Base-by-base conservation (phyloP, 2,329 filamentous ascomycete genomes). In the Paraconiothyrium brasiliense region DNA sequence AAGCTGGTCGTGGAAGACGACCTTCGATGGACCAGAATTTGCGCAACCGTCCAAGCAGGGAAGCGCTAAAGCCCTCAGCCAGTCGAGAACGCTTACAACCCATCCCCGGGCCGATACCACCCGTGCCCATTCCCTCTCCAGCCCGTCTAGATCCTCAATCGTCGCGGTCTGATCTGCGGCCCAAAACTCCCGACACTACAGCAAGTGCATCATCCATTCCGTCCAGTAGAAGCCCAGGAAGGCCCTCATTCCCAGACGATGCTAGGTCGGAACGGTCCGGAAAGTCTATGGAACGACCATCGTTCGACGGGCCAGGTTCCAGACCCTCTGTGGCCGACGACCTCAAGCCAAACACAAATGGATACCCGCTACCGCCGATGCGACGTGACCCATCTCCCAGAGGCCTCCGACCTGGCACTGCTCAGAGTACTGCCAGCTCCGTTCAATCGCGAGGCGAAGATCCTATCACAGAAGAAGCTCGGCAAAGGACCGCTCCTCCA, bases 61-160 rank as follows among this genome's bases (percentile, higher is more conserved):
- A 80, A 66, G 67, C 71, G 41, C 70, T 74, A 61, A 73, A 74
- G 14, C 68, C 71, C 16, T 66, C 67, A 35, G 73, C 72, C 52
- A 71, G 68, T 57, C 67, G 73, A 57, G 76, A 76, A 54, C 71
- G 70, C 43, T 64, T 74, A 65, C 63, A 67, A n/a, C 67, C 70
- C 49, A 60, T 60, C 51, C 66, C 67, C n/a, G 63, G 60, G 24
- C 55, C 60, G 30, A 44, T 54, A 22, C 68, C 61, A 14, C 68
- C 72, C 58, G 65, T 76, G 13, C 68, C 72, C 52, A 67, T 67
- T 11, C 67, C 73, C 32, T 61, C 71, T 39, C 70, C 79, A 27
- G 67, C 78, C 54, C 75, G 78, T 35, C 65, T 79, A 55, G 80
- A 77, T 7, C 78, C 79, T 4, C 75, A 81, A 54, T 78, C 78